Evolutionary conservation across 2,329 filamentous ascomycete species (phyloP).

Genomic region (Boeremia lycopersici): DNA sequence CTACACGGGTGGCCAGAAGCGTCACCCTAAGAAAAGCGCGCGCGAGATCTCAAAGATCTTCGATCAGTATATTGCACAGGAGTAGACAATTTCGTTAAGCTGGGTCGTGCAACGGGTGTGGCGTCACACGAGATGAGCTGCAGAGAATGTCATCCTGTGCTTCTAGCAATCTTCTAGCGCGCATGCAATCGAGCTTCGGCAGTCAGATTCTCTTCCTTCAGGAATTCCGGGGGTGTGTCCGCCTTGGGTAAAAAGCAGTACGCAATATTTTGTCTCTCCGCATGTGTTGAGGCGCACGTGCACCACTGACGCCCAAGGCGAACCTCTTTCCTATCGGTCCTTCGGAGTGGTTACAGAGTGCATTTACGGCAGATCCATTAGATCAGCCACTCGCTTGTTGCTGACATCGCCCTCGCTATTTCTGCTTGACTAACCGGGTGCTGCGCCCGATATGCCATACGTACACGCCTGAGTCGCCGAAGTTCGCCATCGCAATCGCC

Average conservation of each 20-base stretch:
- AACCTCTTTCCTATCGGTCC: slow-evolving; percentile 3
- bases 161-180: slow-evolving; percentile 35
- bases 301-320: slow-evolving; percentile 13
- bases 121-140: slow-evolving; percentile 22
- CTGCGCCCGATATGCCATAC: background rate
- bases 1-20: slow-evolving; percentile 78
- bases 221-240: slow-evolving; percentile 8
- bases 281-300: slow-evolving; percentile 11
- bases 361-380: slow-evolving; percentile 2
- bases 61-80: slow-evolving; percentile 70
- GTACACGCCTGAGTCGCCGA: slow-evolving; percentile 9
- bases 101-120: slow-evolving; percentile 18
- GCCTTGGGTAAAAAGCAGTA: slow-evolving; percentile 1
- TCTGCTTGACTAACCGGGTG: slow-evolving; percentile 10
- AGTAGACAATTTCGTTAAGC: slow-evolving; percentile 31
- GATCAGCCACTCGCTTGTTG: slow-evolving; percentile 17
- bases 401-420: slow-evolving; percentile 1
- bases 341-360: slow-evolving; percentile 19
- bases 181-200: slow-evolving; percentile 4
- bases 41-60: slow-evolving; percentile 73
- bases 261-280: slow-evolving; percentile 10
- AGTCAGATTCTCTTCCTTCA: background rate
- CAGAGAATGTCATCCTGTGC: slow-evolving; percentile 14
- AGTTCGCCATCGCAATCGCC: background rate
- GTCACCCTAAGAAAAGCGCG: slow-evolving; percentile 84